Percentiles rank a stretch among this genome's conserved stretches.
phyloP scores from a whole-genome alignment of 441 rosid species.

The Raphanus hybrid region DNA sequence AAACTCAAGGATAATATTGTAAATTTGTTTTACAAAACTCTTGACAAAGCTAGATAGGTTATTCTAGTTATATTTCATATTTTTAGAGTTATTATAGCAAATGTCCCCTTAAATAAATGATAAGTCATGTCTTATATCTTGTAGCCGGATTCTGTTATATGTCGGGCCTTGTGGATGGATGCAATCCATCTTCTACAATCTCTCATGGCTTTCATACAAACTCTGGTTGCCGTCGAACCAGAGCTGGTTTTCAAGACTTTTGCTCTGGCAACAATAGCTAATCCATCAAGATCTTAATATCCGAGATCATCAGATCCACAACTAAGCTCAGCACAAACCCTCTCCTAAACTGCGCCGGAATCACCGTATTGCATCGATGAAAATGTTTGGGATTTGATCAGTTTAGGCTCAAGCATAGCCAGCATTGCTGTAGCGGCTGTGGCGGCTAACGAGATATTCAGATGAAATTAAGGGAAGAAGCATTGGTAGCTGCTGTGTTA shows the following conservation, averaged over 20 bases:
- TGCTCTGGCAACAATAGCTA: conserved; percentile 84
- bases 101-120: no score
- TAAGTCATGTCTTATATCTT: no score
- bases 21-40: no score
- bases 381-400: conserved; percentile 63
- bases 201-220: conserved; percentile 45
- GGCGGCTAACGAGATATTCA: no score
- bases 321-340: conserved; percentile 65
- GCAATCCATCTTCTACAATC: neutral
- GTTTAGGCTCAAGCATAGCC: conserved; percentile 7
- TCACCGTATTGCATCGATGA: conserved; percentile 76
- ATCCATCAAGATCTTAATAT: conserved; percentile 61
- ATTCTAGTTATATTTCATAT: no score
- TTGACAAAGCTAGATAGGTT: no score
- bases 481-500: conserved; percentile 56
- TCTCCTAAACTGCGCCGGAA: conserved; percentile 70
- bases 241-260: conserved; percentile 65
- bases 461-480: no score
- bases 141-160: no score
- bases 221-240: conserved; percentile 52
- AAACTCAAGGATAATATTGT: no score
- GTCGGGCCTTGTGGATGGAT: no score
- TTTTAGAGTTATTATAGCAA: no score
- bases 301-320: conserved; percentile 52
- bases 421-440: no score